phyloP scores from a whole-genome alignment of 1,284 basidiomycete genomes.

The Leccinum cinnamomeum region DNA sequence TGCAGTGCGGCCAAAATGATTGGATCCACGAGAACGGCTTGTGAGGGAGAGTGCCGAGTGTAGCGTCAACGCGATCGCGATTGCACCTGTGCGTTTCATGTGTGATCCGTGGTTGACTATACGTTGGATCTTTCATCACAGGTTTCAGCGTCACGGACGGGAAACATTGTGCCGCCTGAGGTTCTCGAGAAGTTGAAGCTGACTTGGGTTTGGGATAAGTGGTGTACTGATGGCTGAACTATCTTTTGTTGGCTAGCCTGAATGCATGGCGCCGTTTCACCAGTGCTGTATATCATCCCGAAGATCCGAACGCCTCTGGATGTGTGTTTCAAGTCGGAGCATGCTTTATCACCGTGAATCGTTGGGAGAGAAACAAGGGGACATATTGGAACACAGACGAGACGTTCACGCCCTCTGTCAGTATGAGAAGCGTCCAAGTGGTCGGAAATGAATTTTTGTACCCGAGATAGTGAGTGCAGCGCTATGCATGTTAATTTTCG shows the following conservation, averaged over 20 bases:
- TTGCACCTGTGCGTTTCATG: conserved; percentile 77
- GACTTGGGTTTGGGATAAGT: background rate
- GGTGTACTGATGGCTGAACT: background rate
- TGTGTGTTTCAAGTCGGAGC: conserved; percentile 90
- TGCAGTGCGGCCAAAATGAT: conserved; percentile 91
- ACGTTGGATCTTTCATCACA: no score
- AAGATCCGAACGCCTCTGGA: conserved; percentile 82
- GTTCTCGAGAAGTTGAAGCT: conserved; percentile 89
- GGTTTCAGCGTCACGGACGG: no score
- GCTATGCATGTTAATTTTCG: no score
- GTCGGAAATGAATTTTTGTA: conserved; percentile 79
- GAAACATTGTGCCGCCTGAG: conserved; percentile 42
- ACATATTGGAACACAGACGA: no score
- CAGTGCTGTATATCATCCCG: conserved; percentile 61
- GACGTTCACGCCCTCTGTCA: no score
- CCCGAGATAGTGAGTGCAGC: conserved; percentile 63
- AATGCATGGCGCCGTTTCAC: conserved; percentile 90
- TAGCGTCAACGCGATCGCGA: conserved; percentile 83
- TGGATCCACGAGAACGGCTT: conserved; percentile 87
- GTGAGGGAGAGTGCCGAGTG: conserved; percentile 92
- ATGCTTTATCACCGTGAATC: conserved; percentile 88
- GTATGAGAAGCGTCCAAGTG: conserved; percentile 50
- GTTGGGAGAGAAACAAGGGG: conserved; percentile 89
- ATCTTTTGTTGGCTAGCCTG: conserved; percentile 28
- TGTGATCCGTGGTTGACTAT: no score